Conservation (phyloP, 306 rosid genomes). For the Castanea sativa region DNA sequence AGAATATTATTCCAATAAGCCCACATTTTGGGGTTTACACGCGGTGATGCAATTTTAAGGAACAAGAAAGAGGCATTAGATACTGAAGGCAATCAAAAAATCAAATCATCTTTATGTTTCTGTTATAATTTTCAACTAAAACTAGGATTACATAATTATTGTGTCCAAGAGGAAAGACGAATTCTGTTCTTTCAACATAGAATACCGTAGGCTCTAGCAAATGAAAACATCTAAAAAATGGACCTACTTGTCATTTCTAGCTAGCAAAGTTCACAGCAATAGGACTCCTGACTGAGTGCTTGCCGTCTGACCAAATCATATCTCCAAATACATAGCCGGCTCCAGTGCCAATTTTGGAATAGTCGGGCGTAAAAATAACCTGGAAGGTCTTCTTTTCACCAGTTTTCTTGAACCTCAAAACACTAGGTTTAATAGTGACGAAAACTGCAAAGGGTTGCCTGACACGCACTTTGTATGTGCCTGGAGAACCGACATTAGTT, state of each 20-base stretch:
- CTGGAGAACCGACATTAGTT: slow-evolving; percentile 53
- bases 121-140: no score
- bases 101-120: no score
- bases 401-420: slow-evolving; percentile 23
- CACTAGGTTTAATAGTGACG: slow-evolving; percentile 35
- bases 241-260: not conserved
- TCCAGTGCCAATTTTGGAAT: not conserved
- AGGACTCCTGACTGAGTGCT: slow-evolving; percentile 41
- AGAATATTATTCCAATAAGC: no score
- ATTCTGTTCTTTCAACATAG: no score
- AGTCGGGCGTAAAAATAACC: slow-evolving; percentile 17
- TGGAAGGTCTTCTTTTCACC: slow-evolving; percentile 50
- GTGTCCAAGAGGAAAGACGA: no score
- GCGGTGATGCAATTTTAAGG: no score
- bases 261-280: slow-evolving; percentile 15
- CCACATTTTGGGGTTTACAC: no score
- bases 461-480: slow-evolving; percentile 32
- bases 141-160: no score
- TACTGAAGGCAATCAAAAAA: no score
- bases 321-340: slow-evolving; percentile 27
- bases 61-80: no score
- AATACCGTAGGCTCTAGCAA: no score
- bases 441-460: slow-evolving; percentile 28
- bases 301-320: slow-evolving; percentile 44
- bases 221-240: no score